Evolutionary conservation across 1,284 basidiomycete genomes (phyloP), one percentile per base, ranked within the genome.

Genomic region (Cutaneotrichosporon cutaneum): DNA sequence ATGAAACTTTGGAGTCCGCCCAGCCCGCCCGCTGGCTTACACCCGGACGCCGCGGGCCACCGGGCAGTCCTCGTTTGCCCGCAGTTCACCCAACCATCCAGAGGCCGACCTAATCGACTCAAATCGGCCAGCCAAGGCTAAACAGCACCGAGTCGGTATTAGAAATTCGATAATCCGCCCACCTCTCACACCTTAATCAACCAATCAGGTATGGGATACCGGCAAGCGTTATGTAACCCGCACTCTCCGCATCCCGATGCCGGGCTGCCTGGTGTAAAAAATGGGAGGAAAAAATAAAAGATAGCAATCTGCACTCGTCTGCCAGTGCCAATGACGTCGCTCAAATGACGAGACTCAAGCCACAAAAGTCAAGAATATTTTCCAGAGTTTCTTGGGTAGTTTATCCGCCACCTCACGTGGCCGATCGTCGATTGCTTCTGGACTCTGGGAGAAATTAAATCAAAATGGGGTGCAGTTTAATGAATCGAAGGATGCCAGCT

Each of bases 141-240:
- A 39, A 47, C 22, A 47, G 22, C 22, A 9, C 24, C 45, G 45
- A 47, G 45, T 47, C 45, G 45, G 2, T 10, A 26, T 47, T 47
- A 47, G 22, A 26, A 47, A 47, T 47, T 47, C 45, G 45, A 47
- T 47, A 47, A 47, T 47, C 45, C 45, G 36, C 36, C 36, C 36
- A 39, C 36, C 36, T 13, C 36, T 18, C 36, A 5, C 13, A 39
- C 36, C 8, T n/a, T 4, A 0, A 14, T 24, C 21, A 11, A 22
- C 45, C 45, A 47, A 47, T 42, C 16, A 18, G 18, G n/a, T 2
- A 8, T 7, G 3, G n/a, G 39, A n/a, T 42, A n/a, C 4, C 18
- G 18, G 16, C 1, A 18, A 42, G 18, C 18, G 18, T 42, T 42
- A 42, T 42, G 39, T 42, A 42, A 42, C 39, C 39, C 39, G 13